Base-by-base conservation (phyloP, 306 rosid genomes). In the Parietaria judaica region DNA sequence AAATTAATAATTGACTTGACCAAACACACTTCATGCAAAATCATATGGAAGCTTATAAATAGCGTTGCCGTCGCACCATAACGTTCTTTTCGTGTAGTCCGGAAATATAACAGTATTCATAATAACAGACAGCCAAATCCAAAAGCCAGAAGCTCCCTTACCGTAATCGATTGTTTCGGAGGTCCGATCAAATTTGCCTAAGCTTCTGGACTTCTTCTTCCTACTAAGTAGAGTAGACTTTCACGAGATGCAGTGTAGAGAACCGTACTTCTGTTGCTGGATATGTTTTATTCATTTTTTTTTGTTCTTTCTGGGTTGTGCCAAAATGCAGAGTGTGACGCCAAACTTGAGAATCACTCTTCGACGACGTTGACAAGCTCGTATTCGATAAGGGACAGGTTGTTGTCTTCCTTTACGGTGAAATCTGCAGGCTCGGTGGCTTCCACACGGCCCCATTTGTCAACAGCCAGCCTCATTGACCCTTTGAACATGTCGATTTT, bases 251-350 rank as follows among this genome's bases (percentile, higher is more conserved):
- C 74, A 71, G 78, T 78, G 50, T 45, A 54, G 74, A 54, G 56
- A 65, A 65, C 66, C 80, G 72, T 61, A 73, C 60, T 73, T 43
- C 73, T 63, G 79, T 77, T 51, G 54, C 65, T 76, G 70, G 74
- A 71, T 84, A 70, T 65, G 66, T 57, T 75, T 76, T 86, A 78
- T 74, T 56, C 14, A 80, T 83, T 68, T 82, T 67, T 56, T 75
- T 72, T 83, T 78, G 73, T 81, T 86, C n/a, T n/a, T n/a, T n/a
- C n/a, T n/a, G n/a, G n/a, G 64, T 80, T 72, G 44, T 69, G 69
- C 71, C 59, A 58, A 66, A 72, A 71, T 69, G 72, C 54, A n/a
- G n/a, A n/a, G n/a, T n/a, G n/a, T 58, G 73, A 79, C 60, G 64
- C 72, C 16, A 57, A 66, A 71, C 58, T 39, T 36, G 65, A 37